Evolutionary conservation across 805 yeast species (phyloP).

Genomic region (Sugiyamaella boreocaroliniensis): DNA sequence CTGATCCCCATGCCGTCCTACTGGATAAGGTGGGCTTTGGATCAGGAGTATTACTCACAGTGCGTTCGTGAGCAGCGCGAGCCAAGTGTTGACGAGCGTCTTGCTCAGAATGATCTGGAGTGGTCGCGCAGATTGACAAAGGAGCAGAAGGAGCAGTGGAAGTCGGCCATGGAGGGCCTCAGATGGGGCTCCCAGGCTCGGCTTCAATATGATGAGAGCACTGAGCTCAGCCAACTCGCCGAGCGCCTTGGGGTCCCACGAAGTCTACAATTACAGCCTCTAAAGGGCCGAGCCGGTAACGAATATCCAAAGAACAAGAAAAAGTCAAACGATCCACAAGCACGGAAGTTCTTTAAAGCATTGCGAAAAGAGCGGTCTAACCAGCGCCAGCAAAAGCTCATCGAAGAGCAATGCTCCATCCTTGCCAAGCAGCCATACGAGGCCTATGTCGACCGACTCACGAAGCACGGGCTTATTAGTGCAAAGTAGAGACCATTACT

Average conservation of each 20-base stretch:
- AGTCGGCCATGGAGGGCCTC: neutral
- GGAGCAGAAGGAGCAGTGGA: conserved; percentile 1
- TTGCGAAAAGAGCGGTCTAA: neutral
- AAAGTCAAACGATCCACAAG: too few species aligned
- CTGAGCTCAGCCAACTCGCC: neutral
- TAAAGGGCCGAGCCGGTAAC: too few species aligned
- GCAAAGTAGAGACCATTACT: neutral
- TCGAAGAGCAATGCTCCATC: neutral
- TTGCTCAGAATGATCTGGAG: neutral
- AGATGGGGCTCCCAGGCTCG: neutral
- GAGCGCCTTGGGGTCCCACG: neutral
- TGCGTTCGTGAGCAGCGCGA: neutral
- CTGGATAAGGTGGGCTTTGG: neutral
- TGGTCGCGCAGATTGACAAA: neutral
- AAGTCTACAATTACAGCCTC: neutral
- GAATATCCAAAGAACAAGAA: too few species aligned
- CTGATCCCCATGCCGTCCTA: neutral
- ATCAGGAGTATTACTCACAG: neutral
- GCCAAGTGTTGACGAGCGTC: neutral
- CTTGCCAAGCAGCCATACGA: neutral
- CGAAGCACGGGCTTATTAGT: neutral
- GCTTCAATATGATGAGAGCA: neutral
- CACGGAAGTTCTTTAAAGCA: neutral
- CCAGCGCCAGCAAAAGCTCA: neutral
- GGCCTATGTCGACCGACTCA: neutral